Percentiles rank a stretch among this genome's conserved stretches.
Conservation (phyloP, 148 eudicot species). For the Camellia granthamiana region DNA sequence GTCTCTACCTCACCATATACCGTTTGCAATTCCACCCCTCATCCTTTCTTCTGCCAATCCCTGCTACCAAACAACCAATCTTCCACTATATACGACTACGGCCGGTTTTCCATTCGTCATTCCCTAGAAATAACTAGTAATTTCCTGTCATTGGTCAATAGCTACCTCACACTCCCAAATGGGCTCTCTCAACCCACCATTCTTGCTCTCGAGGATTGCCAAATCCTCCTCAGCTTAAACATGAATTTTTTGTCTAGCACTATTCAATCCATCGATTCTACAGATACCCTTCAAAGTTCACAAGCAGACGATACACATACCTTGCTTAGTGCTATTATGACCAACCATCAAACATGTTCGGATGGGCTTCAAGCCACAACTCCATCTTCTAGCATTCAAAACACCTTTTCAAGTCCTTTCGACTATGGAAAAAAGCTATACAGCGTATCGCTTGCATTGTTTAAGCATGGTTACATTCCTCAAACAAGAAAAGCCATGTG, state of each 20-base stretch:
- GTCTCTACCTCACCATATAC: background rate
- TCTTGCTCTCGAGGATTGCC: slow-evolving; percentile 26
- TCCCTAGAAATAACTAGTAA: background rate
- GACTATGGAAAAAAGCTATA: slow-evolving; percentile 15
- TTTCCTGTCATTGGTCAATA: background rate
- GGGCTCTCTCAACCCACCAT: background rate
- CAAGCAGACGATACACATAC: slow-evolving; percentile 18
- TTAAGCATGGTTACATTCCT: slow-evolving; percentile 10
- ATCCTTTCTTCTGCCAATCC: no score
- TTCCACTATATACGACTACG: no score
- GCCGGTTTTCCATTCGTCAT: no score
- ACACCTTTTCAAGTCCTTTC: slow-evolving; percentile 1
- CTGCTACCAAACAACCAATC: no score
- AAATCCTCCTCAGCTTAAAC: slow-evolving; percentile 9
- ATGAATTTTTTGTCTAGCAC: background rate
- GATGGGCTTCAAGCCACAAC: background rate
- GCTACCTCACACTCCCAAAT: background rate
- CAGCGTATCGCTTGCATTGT: slow-evolving; percentile 27
- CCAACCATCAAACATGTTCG: background rate
- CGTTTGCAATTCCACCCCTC: no score
- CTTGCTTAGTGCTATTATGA: slow-evolving; percentile 6
- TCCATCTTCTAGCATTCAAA: background rate
- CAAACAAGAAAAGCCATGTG: background rate
- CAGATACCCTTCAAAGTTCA: background rate
- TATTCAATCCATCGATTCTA: slow-evolving; percentile 4